A percentile compares a stretch with the other conserved stretches of the same genome.
Conservation (phyloP, 2,329 filamentous ascomycete genomes). For the Penicillium sp. region DNA sequence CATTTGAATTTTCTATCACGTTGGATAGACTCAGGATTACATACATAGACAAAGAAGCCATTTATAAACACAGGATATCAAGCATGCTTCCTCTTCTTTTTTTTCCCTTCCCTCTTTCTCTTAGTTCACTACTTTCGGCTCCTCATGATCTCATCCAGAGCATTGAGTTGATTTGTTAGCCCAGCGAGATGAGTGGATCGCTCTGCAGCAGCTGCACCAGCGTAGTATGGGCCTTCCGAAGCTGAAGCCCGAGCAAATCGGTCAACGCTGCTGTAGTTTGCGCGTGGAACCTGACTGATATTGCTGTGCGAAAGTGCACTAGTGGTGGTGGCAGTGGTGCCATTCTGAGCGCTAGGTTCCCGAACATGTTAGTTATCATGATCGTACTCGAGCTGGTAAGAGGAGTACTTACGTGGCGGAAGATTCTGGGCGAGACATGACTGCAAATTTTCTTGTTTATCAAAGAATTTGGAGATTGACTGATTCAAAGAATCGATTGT, state of each 20-base stretch:
- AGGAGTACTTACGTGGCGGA: background rate
- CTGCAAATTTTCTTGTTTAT: background rate
- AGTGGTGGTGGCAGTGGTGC: slow-evolving; percentile 1
- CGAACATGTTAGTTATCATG: slow-evolving; percentile 4
- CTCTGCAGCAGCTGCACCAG: slow-evolving; percentile 30
- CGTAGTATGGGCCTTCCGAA: slow-evolving; percentile 35
- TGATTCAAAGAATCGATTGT: background rate
- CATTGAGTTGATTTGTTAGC: slow-evolving; percentile 32
- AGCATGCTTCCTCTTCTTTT: background rate
- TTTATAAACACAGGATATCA: background rate
- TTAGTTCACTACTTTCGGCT: slow-evolving; percentile 1
- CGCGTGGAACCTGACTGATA: slow-evolving; percentile 27
- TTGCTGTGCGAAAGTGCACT: slow-evolving; percentile 28
- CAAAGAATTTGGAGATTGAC: background rate
- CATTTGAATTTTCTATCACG: background rate
- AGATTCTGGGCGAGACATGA: slow-evolving; percentile 21
- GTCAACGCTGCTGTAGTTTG: slow-evolving; percentile 24
- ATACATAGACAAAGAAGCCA: slow-evolving; percentile 12
- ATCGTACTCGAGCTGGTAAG: background rate
- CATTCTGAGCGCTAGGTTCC: background rate
- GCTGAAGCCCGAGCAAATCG: slow-evolving; percentile 28
- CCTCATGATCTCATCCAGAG: slow-evolving; percentile 31
- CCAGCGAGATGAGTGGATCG: slow-evolving; percentile 31
- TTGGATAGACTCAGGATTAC: background rate
- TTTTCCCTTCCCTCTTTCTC: background rate